A percentile compares a stretch with the other conserved stretches of the same genome.
These are phyloP conservation scores for Rosa chinensis DNA, from an alignment of 306 rosid genomes.

Conservation along the genomic window DNA sequence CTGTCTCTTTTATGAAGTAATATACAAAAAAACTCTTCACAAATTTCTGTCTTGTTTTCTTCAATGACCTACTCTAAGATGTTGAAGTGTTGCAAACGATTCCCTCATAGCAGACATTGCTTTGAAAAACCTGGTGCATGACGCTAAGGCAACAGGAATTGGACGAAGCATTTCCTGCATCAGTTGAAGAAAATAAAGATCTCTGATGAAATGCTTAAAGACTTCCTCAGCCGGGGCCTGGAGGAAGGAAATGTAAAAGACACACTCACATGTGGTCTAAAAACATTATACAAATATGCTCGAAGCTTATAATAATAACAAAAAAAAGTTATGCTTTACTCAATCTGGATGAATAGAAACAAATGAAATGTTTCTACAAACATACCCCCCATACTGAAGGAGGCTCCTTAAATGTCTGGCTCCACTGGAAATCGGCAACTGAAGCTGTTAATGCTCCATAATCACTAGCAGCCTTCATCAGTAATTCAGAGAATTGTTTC, in stretches of 20 bases:
- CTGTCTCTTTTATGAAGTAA: too few relatives aligned
- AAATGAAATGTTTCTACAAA: slow-evolving; percentile 27
- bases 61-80: slow-evolving; percentile 65
- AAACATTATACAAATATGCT: neutral
- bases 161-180: slow-evolving; percentile 97
- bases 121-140: slow-evolving; percentile 90
- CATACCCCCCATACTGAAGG: slow-evolving; percentile 99
- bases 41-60: too few relatives aligned
- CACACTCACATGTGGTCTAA: neutral
- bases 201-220: neutral
- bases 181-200: slow-evolving; percentile 3
- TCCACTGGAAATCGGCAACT: slow-evolving; percentile 96
- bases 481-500: slow-evolving; percentile 93
- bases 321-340: neutral
- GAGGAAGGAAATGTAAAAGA: neutral
- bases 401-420: slow-evolving; percentile 93
- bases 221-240: neutral
- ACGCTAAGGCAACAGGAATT: slow-evolving; percentile 92
- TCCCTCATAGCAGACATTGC: slow-evolving; percentile 99
- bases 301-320: neutral
- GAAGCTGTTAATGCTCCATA: slow-evolving; percentile 95
- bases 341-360: slow-evolving; percentile 1
- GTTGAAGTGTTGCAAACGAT: slow-evolving; percentile 84
- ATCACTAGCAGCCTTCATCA: slow-evolving; percentile 98
- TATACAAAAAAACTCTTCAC: too few relatives aligned